phyloP scores from a whole-genome alignment of 257 asterid genomes.

The Nyctanthes arbortristis region DNA sequence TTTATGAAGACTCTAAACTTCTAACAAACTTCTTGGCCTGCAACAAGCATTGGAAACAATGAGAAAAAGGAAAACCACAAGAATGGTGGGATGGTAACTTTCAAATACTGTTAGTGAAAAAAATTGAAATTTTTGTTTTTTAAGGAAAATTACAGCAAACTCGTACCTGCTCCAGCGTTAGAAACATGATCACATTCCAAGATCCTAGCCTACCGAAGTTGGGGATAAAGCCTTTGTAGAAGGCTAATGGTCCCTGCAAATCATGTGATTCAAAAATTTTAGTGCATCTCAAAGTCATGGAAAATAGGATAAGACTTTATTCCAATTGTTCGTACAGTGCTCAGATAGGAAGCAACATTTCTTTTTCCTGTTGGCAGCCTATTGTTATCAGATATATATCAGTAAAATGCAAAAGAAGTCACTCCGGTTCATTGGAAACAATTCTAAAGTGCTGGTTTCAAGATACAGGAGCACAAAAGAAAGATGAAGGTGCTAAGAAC shows the following conservation, averaged over 20 bases:
- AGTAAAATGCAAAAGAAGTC: background rate
- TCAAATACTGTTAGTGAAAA: background rate
- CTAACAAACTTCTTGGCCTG: slow-evolving; percentile 81
- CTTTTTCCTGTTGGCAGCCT: background rate
- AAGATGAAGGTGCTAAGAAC: background rate
- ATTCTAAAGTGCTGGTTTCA: background rate
- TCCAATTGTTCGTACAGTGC: background rate
- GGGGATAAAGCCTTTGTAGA: slow-evolving; percentile 94
- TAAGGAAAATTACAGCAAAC: slow-evolving; percentile 3
- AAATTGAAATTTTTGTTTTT: background rate
- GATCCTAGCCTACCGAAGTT: slow-evolving; percentile 95
- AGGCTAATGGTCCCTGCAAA: slow-evolving; percentile 90
- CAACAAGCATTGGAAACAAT: slow-evolving; percentile 16
- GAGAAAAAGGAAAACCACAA: background rate
- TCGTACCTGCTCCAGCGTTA: slow-evolving; percentile 89
- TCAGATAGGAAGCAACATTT: background rate
- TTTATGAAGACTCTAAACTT: slow-evolving; percentile 59
- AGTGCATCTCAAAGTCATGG: background rate
- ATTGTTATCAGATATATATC: background rate
- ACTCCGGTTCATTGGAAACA: background rate
- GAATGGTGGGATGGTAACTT: background rate
- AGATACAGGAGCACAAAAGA: background rate
- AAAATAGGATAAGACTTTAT: background rate
- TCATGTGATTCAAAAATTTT: slow-evolving; percentile 6
- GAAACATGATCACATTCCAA: slow-evolving; percentile 93